These are phyloP conservation scores for Angophora floribunda DNA, from an alignment of 345 rosid species.

Conservation along the genomic window DNA sequence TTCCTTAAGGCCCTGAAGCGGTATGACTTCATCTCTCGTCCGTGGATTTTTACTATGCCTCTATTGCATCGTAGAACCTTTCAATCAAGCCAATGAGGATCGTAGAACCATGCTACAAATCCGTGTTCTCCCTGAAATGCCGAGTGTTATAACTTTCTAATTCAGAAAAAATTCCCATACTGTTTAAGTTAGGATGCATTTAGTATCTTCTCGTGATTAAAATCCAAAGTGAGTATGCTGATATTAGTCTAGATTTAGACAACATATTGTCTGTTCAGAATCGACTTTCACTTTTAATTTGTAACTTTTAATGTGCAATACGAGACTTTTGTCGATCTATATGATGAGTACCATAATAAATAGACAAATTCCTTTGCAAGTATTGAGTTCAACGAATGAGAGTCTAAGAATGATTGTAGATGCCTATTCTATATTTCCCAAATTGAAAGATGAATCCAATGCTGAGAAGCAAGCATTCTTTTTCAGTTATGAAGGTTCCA, in stretches of 20 bases:
- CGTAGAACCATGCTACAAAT: neutral
- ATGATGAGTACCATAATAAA: neutral
- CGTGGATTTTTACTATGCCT: slow-evolving; percentile 42
- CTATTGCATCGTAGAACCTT: slow-evolving; percentile 55
- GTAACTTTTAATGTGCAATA: neutral
- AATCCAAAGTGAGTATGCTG: neutral
- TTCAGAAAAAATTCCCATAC: neutral
- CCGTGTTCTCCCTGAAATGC: no score
- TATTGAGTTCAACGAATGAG: neutral
- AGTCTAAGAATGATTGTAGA: neutral
- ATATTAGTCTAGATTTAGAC: neutral
- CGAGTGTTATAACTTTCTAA: no score
- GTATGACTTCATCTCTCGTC: slow-evolving; percentile 36
- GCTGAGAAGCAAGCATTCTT: neutral
- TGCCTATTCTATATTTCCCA: neutral
- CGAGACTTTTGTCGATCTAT: neutral
- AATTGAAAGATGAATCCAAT: neutral
- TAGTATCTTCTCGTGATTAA: neutral
- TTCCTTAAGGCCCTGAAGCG: slow-evolving; percentile 41
- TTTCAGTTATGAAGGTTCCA: neutral
- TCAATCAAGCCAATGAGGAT: slow-evolving; percentile 53
- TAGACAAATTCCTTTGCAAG: neutral
- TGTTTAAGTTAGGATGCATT: neutral
- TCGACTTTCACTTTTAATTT: neutral
- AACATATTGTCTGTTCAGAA: neutral